Conservation (phyloP, 441 rosid species). For the Bruguiera hainesii region DNA sequence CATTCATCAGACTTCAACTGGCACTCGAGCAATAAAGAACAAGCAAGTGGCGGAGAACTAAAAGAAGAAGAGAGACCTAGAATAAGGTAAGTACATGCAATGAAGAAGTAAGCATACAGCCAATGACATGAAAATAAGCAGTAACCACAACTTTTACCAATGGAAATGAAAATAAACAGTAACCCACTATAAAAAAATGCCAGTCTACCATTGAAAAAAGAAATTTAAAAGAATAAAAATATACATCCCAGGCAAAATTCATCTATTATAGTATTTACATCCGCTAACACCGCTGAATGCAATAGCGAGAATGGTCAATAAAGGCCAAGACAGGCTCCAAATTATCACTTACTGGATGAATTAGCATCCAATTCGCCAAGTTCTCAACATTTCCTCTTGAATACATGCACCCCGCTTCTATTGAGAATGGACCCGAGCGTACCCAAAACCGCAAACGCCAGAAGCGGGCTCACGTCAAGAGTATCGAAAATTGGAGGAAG, state of each 20-base stretch:
- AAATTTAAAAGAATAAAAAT: neutral
- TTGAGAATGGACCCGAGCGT: slow-evolving; percentile 59
- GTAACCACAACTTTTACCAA: too few relatives aligned
- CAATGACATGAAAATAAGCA: too few relatives aligned
- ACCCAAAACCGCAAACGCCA: slow-evolving; percentile 79
- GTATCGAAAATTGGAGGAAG: slow-evolving; percentile 72
- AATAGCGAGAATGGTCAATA: too few relatives aligned
- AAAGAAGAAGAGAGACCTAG: too few relatives aligned
- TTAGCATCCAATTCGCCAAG: neutral
- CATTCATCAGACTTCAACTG: neutral
- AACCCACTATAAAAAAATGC: too few relatives aligned
- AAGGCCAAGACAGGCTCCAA: slow-evolving; percentile 1
- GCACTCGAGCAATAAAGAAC: too few relatives aligned
- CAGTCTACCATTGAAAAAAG: too few relatives aligned
- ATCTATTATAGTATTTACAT: slow-evolving; percentile 8
- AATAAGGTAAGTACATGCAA: too few relatives aligned
- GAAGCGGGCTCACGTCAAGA: slow-evolving; percentile 74
- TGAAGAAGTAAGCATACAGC: too few relatives aligned
- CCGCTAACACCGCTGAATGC: too few relatives aligned
- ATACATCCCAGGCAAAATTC: slow-evolving; percentile 4
- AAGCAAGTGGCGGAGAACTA: too few relatives aligned
- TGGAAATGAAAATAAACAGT: too few relatives aligned
- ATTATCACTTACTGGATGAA: neutral
- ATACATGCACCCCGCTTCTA: slow-evolving; percentile 32
- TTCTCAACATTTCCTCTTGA: slow-evolving; percentile 8